These are phyloP conservation scores for Aspergillus quadrilineatus DNA, from an alignment of 2,329 filamentous ascomycete genomes.

Conservation along the genomic window DNA sequence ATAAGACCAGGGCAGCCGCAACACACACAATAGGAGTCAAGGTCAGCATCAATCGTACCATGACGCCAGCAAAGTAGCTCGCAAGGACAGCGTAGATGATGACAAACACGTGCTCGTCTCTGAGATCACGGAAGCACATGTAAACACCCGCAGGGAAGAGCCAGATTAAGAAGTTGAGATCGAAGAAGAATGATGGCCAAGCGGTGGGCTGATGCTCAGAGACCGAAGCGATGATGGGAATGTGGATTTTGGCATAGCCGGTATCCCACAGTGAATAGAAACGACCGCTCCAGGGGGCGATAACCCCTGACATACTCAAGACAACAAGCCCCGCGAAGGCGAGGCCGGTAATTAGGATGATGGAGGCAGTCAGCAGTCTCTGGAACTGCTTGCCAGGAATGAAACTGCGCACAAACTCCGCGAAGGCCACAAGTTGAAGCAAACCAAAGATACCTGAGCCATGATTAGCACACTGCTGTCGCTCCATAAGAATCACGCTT, in stretches of 20 bases:
- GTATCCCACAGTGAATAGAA: conserved; percentile 99
- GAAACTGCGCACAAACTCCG: conserved; percentile 85
- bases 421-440: conserved; percentile 87
- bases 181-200: conserved; percentile 99
- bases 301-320: conserved; percentile 82
- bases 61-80: conserved; percentile 98
- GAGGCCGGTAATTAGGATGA: conserved; percentile 71
- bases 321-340: conserved; percentile 73
- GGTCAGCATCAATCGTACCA: conserved; percentile 98
- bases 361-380: conserved; percentile 74
- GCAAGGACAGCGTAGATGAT: conserved; percentile 96
- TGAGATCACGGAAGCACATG: conserved; percentile 91
- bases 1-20: conserved; percentile 83
- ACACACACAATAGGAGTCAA: conserved; percentile 95
- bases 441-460: conserved; percentile 84
- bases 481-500: conserved; percentile 33
- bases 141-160: conserved; percentile 98
- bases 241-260: conserved; percentile 97
- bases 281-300: conserved; percentile 95
- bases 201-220: conserved; percentile 98
- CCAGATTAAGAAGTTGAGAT: conserved; percentile 97
- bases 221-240: conserved; percentile 98
- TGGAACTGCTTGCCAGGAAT: conserved; percentile 92
- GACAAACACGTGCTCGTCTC: conserved; percentile 96
- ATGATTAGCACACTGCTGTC: conserved; percentile 21